Base-by-base conservation (phyloP, 345 rosid species). In the Dovyalis caffra region DNA sequence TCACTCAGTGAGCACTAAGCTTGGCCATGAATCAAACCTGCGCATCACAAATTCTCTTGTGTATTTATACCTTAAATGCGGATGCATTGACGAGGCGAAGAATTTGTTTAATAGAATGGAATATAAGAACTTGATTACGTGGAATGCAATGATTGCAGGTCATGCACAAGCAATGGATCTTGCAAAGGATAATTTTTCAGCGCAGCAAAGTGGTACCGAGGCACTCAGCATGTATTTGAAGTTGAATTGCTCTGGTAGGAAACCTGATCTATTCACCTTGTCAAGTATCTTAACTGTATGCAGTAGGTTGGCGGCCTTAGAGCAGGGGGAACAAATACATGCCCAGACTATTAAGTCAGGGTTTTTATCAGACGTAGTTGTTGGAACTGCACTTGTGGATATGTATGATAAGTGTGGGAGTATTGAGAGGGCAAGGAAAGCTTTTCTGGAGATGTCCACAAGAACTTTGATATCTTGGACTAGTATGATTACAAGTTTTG, bases 351-450 rank as follows among this genome's bases (percentile, higher is more conserved):
- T 85, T 37, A 89, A 89, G 78, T 66, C 84, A 0, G 88, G 90
- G 33, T 78, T 60, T 75, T 38, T 85, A 51, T 77, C 85, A 0
- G 90, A 89, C 71, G 85, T 78, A 5, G 77, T 85, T 73, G 85
- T 88, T 49, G 87, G 86, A 77, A 90, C 86, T 64, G 87, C 91
- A 56, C 72, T 90, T 5, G 81, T 88, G 51, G 84, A 78, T 73
- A 86, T 90, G 90, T 90, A 90, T 67, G 78, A 68, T 29, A 88
- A 88, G 76, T 86, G 91, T 69, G 94, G 91, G 70, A 84, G 81
- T 77, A 78, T 84, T 74, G 80, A 76, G 64, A 74, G 53, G 69
- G 90, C 91, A 23, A 77, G 79, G 69, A 86, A 65, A 83, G 86
- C 85, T 62, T 88, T 88, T 64, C 15, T 78, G 57, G 90, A 83